A percentile compares a stretch with the other conserved stretches of the same genome.
phyloP scores from a whole-genome alignment of 805 yeast genomes.

The Lachancea nothofagi region DNA sequence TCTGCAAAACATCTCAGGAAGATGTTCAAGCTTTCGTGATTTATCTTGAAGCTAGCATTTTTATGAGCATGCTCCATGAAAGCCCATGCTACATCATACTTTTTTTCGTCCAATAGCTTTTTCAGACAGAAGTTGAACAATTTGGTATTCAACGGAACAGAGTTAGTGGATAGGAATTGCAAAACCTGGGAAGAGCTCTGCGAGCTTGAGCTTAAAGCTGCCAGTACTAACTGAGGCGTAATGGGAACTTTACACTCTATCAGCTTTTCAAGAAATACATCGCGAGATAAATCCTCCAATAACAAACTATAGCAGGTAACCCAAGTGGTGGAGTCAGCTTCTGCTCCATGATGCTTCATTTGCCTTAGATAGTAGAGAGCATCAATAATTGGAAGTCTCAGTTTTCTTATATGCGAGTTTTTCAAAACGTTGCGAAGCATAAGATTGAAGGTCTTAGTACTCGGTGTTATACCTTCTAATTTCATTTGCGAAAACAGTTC shows the following conservation, averaged over 20 bases:
- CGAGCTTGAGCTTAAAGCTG: slow-evolving; percentile 22
- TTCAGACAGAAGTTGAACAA: slow-evolving; percentile 26
- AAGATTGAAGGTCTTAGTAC: slow-evolving; percentile 37
- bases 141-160: slow-evolving; percentile 24
- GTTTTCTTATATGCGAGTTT: slow-evolving; percentile 26
- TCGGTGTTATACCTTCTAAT: slow-evolving; percentile 30
- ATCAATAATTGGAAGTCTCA: slow-evolving; percentile 25
- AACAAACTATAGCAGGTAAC: slow-evolving; percentile 31
- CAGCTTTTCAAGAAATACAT: slow-evolving; percentile 32
- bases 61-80: slow-evolving; percentile 19
- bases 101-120: slow-evolving; percentile 25
- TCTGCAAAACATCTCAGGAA: slow-evolving; percentile 31
- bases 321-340: slow-evolving; percentile 38
- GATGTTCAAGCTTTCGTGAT: slow-evolving; percentile 25
- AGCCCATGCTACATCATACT: slow-evolving; percentile 30
- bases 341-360: slow-evolving; percentile 28
- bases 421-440: slow-evolving; percentile 31
- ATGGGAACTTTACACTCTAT: slow-evolving; percentile 29
- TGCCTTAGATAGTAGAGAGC: slow-evolving; percentile 27
- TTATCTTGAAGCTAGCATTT: slow-evolving; percentile 11
- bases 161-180: slow-evolving; percentile 21
- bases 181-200: slow-evolving; percentile 20
- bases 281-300: slow-evolving; percentile 33
- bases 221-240: slow-evolving; percentile 25
- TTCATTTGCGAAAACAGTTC: slow-evolving; percentile 39